Evolutionary conservation across 305 asterid genomes (phyloP).

Genomic region (Fraxinus dipetala): DNA sequence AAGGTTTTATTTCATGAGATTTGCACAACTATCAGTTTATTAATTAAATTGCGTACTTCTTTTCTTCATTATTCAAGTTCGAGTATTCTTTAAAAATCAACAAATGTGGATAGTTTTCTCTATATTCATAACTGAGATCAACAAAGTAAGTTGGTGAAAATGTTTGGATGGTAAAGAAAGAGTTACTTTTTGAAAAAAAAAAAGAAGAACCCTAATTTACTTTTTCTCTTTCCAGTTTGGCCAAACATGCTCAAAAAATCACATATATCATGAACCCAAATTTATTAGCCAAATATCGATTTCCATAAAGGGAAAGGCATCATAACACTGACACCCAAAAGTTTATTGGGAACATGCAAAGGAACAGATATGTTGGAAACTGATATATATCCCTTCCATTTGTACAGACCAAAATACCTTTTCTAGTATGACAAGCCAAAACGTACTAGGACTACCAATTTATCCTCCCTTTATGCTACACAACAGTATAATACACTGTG

Average conservation of each 20-base stretch:
- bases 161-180: background rate
- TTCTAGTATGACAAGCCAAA: background rate
- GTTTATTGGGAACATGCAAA: conserved; percentile 57
- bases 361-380: conserved; percentile 39
- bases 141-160: background rate
- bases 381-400: conserved; percentile 13
- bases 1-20: background rate
- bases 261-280: background rate
- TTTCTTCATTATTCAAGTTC: background rate
- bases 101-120: background rate
- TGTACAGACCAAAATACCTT: conserved; percentile 23
- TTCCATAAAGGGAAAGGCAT: conserved; percentile 39
- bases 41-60: background rate
- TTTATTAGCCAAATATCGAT: conserved; percentile 4
- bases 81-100: background rate
- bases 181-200: background rate
- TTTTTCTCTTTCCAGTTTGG: background rate
- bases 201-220: background rate
- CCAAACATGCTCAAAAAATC: background rate
- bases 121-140: background rate
- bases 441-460: background rate
- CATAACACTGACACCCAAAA: conserved; percentile 46
- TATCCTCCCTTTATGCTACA: background rate
- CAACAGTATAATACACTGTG: background rate
- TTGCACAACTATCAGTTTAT: background rate